Conservation (phyloP, 305 asterid species). For the Fraxinus sp. region DNA sequence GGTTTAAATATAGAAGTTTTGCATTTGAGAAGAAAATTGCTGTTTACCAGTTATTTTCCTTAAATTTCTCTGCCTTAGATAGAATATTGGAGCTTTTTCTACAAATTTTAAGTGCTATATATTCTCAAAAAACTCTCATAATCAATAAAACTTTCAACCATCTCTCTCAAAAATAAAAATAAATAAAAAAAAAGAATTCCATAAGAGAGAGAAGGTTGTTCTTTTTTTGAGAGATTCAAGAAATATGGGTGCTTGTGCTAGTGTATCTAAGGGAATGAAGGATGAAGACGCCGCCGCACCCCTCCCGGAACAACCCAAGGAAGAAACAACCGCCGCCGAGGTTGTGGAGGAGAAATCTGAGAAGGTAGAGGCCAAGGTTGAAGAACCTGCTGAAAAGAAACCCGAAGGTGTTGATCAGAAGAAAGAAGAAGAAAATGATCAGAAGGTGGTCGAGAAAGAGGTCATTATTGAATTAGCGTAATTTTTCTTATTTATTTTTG, state of each 20-base stretch:
- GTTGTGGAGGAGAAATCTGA: constrained; percentile 19
- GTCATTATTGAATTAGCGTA: neutral
- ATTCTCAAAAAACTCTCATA: neutral
- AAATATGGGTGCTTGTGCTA: constrained; percentile 62
- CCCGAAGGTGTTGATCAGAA: constrained; percentile 19
- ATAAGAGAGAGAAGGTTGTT: constrained; percentile 21
- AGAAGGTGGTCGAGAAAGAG: constrained; percentile 27
- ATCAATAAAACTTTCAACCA: constrained; percentile 11
- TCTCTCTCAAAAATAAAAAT: constrained; percentile 27
- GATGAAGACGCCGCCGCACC: constrained; percentile 34
- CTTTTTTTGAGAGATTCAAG: neutral
- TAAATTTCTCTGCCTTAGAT: constrained; percentile 20
- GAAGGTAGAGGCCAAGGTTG: constrained; percentile 34
- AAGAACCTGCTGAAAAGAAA: constrained; percentile 24
- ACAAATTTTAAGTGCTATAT: neutral
- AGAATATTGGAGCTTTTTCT: constrained; percentile 18
- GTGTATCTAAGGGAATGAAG: constrained; percentile 49
- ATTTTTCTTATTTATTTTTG: neutral
- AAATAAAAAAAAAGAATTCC: neutral
- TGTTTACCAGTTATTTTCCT: constrained; percentile 20
- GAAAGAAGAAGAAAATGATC: constrained; percentile 15
- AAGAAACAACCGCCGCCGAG: constrained; percentile 31
- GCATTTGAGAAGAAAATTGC: constrained; percentile 7
- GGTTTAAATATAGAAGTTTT: neutral
- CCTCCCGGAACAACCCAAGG: constrained; percentile 44